Evolutionary conservation across 148 eudicot species (phyloP).

Genomic region (Heliosperma pusillum): DNA sequence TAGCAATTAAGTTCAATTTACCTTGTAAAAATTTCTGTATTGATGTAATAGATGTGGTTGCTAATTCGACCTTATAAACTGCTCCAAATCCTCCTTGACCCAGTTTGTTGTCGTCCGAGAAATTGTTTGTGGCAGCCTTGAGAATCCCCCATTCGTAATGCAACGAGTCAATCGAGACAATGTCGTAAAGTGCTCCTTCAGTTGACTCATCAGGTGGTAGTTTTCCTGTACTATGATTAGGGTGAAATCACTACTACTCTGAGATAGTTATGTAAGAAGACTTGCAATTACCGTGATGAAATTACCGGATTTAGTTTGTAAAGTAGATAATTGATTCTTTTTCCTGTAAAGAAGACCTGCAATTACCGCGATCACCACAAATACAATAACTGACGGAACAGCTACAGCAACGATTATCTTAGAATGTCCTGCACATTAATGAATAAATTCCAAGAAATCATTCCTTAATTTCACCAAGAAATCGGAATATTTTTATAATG

Average conservation of each 20-base stretch:
- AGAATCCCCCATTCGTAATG: slow-evolving; percentile 4
- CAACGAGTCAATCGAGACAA: slow-evolving; percentile 8
- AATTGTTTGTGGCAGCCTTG: slow-evolving; percentile 15
- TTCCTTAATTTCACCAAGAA: too few species aligned
- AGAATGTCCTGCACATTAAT: background rate
- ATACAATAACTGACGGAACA: background rate
- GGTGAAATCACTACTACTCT: too few species aligned
- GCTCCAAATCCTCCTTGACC: slow-evolving; percentile 18
- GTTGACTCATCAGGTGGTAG: background rate
- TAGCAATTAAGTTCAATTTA: too few species aligned
- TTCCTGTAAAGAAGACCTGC: background rate
- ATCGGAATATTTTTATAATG: too few species aligned
- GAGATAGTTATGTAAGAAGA: too few species aligned
- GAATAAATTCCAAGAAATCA: too few species aligned
- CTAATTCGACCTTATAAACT: background rate
- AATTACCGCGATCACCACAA: background rate
- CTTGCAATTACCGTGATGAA: too few species aligned
- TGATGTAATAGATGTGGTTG: background rate
- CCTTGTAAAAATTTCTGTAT: too few species aligned
- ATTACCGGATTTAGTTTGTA: background rate
- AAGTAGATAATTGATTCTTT: background rate
- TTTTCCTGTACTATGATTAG: background rate
- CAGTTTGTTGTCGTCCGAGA: background rate
- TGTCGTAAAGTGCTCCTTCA: background rate
- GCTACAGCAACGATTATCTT: background rate